A percentile compares a stretch with the other conserved stretches of the same genome.
phyloP scores from a whole-genome alignment of 1,284 basidiomycete species.

The Austroboletus novae-zelandiae region DNA sequence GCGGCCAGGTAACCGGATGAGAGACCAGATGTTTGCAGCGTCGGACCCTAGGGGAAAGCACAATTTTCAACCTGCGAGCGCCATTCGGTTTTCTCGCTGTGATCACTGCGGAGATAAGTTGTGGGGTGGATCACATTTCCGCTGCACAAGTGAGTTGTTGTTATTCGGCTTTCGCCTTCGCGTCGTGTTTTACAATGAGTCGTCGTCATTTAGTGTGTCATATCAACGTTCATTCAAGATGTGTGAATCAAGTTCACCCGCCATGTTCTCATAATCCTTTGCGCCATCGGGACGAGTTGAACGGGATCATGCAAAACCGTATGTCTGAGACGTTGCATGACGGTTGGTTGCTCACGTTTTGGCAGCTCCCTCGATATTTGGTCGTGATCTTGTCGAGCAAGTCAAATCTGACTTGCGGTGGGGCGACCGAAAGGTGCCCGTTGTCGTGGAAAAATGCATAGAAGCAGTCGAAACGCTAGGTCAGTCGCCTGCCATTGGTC shows the following conservation, averaged over 20 bases:
- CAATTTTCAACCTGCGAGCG: slow-evolving; percentile 86
- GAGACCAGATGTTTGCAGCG: slow-evolving; percentile 27
- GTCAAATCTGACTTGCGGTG: slow-evolving; percentile 69
- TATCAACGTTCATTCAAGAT: slow-evolving; percentile 73
- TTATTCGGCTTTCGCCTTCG: background rate
- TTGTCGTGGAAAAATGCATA: slow-evolving; percentile 95
- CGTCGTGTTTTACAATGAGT: slow-evolving; percentile 7
- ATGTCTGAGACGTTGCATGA: slow-evolving; percentile 13
- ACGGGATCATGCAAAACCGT: slow-evolving; percentile 22
- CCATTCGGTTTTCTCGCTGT: slow-evolving; percentile 87
- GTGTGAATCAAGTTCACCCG: slow-evolving; percentile 57
- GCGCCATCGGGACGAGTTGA: slow-evolving; percentile 35
- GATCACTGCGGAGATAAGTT: slow-evolving; percentile 97
- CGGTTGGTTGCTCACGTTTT: slow-evolving; percentile 4
- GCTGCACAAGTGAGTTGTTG: slow-evolving; percentile 67
- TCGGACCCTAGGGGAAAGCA: slow-evolving; percentile 58
- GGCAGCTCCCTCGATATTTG: slow-evolving; percentile 88
- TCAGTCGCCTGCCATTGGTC: slow-evolving; percentile 37
- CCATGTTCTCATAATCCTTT: slow-evolving; percentile 53
- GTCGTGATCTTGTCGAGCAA: slow-evolving; percentile 84
- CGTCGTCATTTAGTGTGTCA: slow-evolving; percentile 51
- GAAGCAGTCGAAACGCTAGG: slow-evolving; percentile 85
- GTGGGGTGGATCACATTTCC: slow-evolving; percentile 95
- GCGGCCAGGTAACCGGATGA: slow-evolving; percentile 57
- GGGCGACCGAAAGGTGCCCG: slow-evolving; percentile 67